These are phyloP conservation scores for Microthyrium microscopicum DNA, from an alignment of 2,329 filamentous ascomycete species.

Conservation along the genomic window DNA sequence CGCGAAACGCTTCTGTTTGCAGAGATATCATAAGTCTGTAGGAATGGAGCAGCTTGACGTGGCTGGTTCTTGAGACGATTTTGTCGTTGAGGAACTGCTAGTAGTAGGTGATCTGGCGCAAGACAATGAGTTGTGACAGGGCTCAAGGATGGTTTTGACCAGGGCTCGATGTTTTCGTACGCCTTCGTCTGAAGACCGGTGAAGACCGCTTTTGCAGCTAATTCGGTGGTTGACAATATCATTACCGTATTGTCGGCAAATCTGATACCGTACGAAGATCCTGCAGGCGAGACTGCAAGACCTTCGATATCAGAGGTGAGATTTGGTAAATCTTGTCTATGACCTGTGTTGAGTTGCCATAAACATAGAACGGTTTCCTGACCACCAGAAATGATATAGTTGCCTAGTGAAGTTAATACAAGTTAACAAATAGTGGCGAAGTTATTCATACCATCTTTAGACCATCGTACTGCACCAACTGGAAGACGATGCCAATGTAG, in stretches of 20 bases:
- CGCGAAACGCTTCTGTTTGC: slow-evolving; percentile 63
- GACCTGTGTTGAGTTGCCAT: slow-evolving; percentile 83
- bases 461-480: slow-evolving; percentile 80
- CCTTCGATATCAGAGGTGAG: slow-evolving; percentile 72
- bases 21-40: slow-evolving; percentile 80
- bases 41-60: slow-evolving; percentile 35
- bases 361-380: slow-evolving; percentile 76
- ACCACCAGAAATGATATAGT: slow-evolving; percentile 88
- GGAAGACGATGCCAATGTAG: slow-evolving; percentile 84
- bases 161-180: slow-evolving; percentile 5
- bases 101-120: slow-evolving; percentile 25
- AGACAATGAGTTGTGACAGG: slow-evolving; percentile 1
- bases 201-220: slow-evolving; percentile 70
- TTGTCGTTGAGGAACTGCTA: slow-evolving; percentile 36
- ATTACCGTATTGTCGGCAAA: slow-evolving; percentile 87
- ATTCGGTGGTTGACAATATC: slow-evolving; percentile 75
- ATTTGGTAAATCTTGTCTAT: slow-evolving; percentile 75
- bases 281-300: slow-evolving; percentile 62
- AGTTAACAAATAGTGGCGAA: slow-evolving; percentile 4
- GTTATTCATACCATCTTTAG: slow-evolving; percentile 54
- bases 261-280: slow-evolving; percentile 68
- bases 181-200: slow-evolving; percentile 70
- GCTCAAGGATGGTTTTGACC: slow-evolving; percentile 6
- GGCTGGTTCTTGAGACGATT: neutral
- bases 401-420: slow-evolving; percentile 36